A percentile compares a stretch with the other conserved stretches of the same genome.
These are phyloP conservation scores for Hydnum rufescens DNA, from an alignment of 768 basidiomycete species.

Conservation along the genomic window DNA sequence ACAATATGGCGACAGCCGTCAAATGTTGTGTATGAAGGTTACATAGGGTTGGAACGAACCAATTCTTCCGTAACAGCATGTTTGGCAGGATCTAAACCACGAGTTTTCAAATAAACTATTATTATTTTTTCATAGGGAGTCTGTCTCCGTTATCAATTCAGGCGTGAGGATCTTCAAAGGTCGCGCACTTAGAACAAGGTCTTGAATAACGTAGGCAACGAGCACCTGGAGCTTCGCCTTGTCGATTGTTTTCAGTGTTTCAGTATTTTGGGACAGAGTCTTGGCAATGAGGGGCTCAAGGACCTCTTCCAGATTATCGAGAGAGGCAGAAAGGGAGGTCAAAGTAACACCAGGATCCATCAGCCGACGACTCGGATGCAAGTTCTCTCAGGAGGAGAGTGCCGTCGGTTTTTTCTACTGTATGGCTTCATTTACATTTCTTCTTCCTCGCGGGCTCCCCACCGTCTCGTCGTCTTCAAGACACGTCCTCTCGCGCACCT, in stretches of 20 bases:
- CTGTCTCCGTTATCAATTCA: neutral
- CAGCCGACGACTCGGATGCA: no score
- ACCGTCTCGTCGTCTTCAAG: no score
- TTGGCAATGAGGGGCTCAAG: slow-evolving; percentile 50
- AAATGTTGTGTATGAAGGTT: no score
- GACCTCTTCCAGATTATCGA: slow-evolving; percentile 46
- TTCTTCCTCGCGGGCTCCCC: no score
- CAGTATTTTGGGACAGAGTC: slow-evolving; percentile 43
- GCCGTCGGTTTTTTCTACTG: no score
- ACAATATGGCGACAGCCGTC: no score
- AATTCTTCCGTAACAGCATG: slow-evolving; percentile 63
- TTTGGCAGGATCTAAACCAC: slow-evolving; percentile 58
- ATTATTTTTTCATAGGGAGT: neutral
- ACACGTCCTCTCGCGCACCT: slow-evolving; percentile 10
- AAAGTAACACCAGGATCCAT: no score
- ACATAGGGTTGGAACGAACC: no score
- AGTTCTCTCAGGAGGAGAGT: no score
- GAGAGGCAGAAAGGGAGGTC: slow-evolving; percentile 12
- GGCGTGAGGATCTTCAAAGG: neutral
- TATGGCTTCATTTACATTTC: no score
- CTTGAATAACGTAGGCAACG: slow-evolving; percentile 67
- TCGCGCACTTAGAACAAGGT: slow-evolving; percentile 67
- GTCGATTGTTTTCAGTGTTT: slow-evolving; percentile 48
- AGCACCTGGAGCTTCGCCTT: slow-evolving; percentile 66
- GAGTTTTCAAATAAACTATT: slow-evolving; percentile 61